These are phyloP conservation scores for Pichia kluyveri DNA, from an alignment of 805 yeast species.

Conservation along the genomic window DNA sequence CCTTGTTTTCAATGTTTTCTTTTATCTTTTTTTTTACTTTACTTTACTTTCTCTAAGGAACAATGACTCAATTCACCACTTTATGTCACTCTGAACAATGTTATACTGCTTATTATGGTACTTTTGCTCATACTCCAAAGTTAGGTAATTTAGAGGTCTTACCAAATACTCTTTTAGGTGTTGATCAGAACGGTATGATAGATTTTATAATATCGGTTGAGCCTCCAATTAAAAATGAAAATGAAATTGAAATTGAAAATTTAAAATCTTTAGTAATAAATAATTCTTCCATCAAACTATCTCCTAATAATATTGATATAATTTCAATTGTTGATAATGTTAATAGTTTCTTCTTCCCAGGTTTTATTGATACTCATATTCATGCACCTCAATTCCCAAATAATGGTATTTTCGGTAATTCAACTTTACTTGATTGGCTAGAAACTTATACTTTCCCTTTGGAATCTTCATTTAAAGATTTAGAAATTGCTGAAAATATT, in stretches of 20 bases:
- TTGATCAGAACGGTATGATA: constrained; percentile 47
- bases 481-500: constrained; percentile 46
- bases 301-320: constrained; percentile 21
- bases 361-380: constrained; percentile 74
- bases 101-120: constrained; percentile 51
- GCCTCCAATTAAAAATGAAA: neutral
- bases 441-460: constrained; percentile 81
- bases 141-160: constrained; percentile 50
- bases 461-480: constrained; percentile 57
- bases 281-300: constrained; percentile 1
- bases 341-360: constrained; percentile 64
- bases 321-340: constrained; percentile 29
- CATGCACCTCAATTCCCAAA: constrained; percentile 85
- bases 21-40: no score
- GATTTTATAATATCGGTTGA: constrained; percentile 23
- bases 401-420: constrained; percentile 72
- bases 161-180: constrained; percentile 53
- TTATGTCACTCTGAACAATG: constrained; percentile 10
- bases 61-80: constrained; percentile 3
- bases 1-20: no score
- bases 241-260: no score
- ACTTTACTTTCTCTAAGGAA: no score
- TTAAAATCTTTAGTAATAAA: constrained; percentile 4
- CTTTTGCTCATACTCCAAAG: constrained; percentile 63
- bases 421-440: constrained; percentile 86